These are phyloP conservation scores for Avicennia marina DNA, from an alignment of 257 asterid genomes.

Conservation along the genomic window DNA sequence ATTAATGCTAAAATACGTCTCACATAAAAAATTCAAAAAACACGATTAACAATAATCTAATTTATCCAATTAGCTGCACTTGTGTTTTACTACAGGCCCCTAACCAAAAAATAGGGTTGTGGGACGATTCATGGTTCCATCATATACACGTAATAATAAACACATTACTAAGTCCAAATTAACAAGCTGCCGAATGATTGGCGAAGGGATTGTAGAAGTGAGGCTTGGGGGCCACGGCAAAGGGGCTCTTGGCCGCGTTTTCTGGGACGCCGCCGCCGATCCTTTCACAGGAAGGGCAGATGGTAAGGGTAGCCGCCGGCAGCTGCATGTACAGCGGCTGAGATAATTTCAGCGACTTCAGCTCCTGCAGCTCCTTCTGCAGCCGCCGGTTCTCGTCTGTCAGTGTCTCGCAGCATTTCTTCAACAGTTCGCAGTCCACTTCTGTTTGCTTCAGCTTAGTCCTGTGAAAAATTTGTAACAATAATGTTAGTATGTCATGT, in stretches of 20 bases:
- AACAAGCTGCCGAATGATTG: conserved; percentile 63
- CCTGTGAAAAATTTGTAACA: conserved; percentile 36
- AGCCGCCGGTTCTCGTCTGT: conserved; percentile 92
- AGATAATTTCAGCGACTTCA: conserved; percentile 64
- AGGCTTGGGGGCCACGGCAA: conserved; percentile 47
- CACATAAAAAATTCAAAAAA: too few species aligned
- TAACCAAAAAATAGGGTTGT: not conserved
- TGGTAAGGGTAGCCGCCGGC: conserved; percentile 74
- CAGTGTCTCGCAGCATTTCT: conserved; percentile 83
- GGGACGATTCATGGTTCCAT: too few species aligned
- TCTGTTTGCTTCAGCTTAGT: conserved; percentile 97
- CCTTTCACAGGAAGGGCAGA: conserved; percentile 86
- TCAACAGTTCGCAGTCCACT: conserved; percentile 84
- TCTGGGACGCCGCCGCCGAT: conserved; percentile 38
- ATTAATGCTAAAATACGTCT: too few species aligned
- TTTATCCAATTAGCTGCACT: too few species aligned
- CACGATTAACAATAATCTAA: too few species aligned
- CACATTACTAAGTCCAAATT: not conserved
- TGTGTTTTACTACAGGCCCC: not conserved
- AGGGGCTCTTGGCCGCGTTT: conserved; percentile 38
- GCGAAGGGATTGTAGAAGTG: conserved; percentile 55
- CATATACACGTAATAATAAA: too few species aligned
- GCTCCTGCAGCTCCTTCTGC: conserved; percentile 82
- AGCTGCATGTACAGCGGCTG: conserved; percentile 80
- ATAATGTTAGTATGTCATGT: not conserved